Conservation (phyloP, 1,139 yeast genomes). For the Pichia sp. region DNA sequence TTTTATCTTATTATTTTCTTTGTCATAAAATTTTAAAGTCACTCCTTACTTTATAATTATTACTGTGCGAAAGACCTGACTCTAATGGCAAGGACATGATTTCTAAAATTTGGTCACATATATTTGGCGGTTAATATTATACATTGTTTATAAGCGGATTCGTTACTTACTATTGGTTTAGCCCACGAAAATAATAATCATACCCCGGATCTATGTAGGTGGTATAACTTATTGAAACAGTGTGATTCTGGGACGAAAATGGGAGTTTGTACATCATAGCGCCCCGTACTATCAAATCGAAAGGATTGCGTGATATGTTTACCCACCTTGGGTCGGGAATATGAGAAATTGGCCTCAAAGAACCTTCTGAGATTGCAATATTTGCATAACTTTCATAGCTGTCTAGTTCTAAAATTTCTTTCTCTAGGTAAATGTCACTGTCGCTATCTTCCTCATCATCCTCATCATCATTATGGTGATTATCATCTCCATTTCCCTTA, state of each 20-base stretch:
- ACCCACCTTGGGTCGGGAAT: slow-evolving; percentile 59
- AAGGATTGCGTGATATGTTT: slow-evolving; percentile 70
- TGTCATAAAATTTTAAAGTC: too few relatives aligned
- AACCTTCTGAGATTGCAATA: neutral
- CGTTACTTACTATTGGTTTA: neutral
- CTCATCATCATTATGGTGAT: slow-evolving; percentile 17
- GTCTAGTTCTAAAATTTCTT: neutral
- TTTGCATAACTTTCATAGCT: neutral
- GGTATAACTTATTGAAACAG: slow-evolving; percentile 60
- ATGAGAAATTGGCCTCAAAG: slow-evolving; percentile 1
- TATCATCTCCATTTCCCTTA: slow-evolving; percentile 17
- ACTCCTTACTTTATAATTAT: too few relatives aligned
- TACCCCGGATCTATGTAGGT: slow-evolving; percentile 51
- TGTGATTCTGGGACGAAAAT: slow-evolving; percentile 49
- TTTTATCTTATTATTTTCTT: neutral
- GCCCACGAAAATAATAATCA: neutral
- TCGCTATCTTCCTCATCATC: slow-evolving; percentile 15
- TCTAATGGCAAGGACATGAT: too few relatives aligned
- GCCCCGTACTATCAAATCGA: slow-evolving; percentile 82
- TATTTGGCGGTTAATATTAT: slow-evolving; percentile 1
- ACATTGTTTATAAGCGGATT: neutral
- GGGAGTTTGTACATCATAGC: slow-evolving; percentile 74
- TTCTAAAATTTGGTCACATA: neutral
- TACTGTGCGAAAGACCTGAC: too few relatives aligned
- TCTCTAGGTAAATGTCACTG: slow-evolving; percentile 19